These are phyloP conservation scores for Chlorella sorokiniana DNA, from an alignment of 139 green algal genomes.

Conservation along the genomic window DNA sequence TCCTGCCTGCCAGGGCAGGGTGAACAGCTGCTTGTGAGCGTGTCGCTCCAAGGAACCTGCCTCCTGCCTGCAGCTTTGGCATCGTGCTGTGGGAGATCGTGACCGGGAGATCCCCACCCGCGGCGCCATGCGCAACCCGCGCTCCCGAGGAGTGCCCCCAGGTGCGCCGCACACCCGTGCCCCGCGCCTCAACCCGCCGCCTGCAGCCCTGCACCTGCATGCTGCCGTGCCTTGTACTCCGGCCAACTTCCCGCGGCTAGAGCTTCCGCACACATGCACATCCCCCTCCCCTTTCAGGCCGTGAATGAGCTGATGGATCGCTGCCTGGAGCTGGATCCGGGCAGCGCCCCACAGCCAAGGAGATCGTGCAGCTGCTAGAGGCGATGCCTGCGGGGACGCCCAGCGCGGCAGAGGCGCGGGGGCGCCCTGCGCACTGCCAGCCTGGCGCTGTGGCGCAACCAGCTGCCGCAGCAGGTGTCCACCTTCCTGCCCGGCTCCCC, in stretches of 20 bases:
- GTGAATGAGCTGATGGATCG: slow-evolving; percentile 14
- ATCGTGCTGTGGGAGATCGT: slow-evolving; percentile 41
- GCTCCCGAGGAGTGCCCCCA: slow-evolving; percentile 46
- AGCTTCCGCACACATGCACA: too few relatives aligned
- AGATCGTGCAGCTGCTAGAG: slow-evolving; percentile 20
- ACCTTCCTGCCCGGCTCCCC: neutral
- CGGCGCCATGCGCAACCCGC: slow-evolving; percentile 31
- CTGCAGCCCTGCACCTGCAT: too few relatives aligned
- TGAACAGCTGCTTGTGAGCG: neutral
- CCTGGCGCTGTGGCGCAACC: slow-evolving; percentile 17
- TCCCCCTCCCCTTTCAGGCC: too few relatives aligned
- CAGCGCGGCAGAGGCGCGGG: slow-evolving; percentile 1
- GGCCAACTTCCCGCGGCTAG: too few relatives aligned
- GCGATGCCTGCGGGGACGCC: neutral
- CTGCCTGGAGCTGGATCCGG: neutral
- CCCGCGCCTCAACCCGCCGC: neutral
- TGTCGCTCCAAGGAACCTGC: neutral
- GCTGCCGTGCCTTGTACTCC: too few relatives aligned
- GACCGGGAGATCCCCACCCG: slow-evolving; percentile 46
- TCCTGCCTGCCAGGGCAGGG: too few relatives aligned
- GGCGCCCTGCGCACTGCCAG: slow-evolving; percentile 9
- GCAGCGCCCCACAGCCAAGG: slow-evolving; percentile 21
- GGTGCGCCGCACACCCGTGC: neutral
- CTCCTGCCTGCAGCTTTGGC: slow-evolving; percentile 8
- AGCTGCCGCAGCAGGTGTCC: slow-evolving; percentile 20